Evolutionary conservation across 164 flowering plant genomes (phyloP).

Genomic region (Sextonia rubra): DNA sequence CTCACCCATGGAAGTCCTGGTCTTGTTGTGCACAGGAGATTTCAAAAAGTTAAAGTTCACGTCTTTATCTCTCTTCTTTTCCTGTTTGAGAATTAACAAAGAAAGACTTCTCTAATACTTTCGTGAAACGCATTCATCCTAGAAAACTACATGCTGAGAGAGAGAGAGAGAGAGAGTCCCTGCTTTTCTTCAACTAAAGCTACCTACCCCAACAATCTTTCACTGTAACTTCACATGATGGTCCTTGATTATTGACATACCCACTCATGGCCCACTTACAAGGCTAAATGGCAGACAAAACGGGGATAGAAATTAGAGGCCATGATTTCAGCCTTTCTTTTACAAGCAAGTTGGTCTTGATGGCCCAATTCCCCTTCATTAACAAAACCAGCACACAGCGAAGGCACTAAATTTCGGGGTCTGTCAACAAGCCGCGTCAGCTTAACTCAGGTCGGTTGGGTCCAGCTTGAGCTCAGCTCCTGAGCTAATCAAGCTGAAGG

Average conservation of each 20-base stretch:
- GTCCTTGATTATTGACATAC: not conserved
- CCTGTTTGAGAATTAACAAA: not conserved
- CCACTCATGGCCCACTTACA: not conserved
- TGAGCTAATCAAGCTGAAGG: no score
- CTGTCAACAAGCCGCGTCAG: not conserved
- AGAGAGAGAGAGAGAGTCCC: not conserved
- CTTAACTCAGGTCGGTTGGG: no score
- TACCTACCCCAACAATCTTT: not conserved
- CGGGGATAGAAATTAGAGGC: not conserved
- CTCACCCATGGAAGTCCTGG: not conserved
- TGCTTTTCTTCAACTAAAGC: not conserved
- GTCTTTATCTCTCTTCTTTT: not conserved
- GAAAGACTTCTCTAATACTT: not conserved
- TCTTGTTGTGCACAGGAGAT: not conserved
- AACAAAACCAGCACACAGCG: not conserved
- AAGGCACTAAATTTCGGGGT: not conserved
- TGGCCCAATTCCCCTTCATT: not conserved
- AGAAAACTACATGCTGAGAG: no score
- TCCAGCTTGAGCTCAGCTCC: no score
- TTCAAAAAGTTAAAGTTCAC: not conserved
- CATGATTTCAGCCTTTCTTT: constrained; percentile 1
- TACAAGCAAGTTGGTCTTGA: no score
- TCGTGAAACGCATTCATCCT: not conserved
- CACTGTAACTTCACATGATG: constrained; percentile 6
- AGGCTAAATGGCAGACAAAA: not conserved